phyloP scores from a whole-genome alignment of 2,329 filamentous ascomycete genomes.

The Aspergillus sojae region DNA sequence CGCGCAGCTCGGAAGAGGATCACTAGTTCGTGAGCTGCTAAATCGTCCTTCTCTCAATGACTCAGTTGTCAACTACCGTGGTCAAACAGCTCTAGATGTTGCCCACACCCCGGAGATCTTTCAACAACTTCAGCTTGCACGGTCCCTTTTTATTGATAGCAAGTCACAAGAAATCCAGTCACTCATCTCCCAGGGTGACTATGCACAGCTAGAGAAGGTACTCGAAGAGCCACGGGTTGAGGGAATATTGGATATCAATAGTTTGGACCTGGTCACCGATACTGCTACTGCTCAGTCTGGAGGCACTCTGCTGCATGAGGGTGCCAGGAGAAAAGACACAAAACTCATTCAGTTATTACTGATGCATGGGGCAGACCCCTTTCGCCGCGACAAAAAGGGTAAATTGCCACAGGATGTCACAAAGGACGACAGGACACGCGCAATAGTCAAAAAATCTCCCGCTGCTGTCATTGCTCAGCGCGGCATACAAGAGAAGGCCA shows the following conservation, averaged over 20 bases:
- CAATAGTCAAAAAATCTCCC: conserved; percentile 90
- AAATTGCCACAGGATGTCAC: conserved; percentile 96
- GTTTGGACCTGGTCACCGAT: conserved; percentile 83
- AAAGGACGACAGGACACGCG: conserved; percentile 85
- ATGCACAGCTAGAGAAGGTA: conserved; percentile 75
- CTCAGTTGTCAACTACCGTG: conserved; percentile 78
- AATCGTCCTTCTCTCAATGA: conserved; percentile 86
- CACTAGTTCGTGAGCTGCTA: conserved; percentile 80
- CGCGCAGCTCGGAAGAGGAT: conserved; percentile 75
- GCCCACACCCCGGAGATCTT: conserved; percentile 93
- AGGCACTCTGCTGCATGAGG: conserved; percentile 92
- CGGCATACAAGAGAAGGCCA: conserved; percentile 95
- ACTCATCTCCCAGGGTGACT: conserved; percentile 71
- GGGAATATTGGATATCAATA: conserved; percentile 88
- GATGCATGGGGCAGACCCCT: conserved; percentile 93
- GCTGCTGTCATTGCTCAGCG: conserved; percentile 92
- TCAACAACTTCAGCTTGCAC: conserved; percentile 86
- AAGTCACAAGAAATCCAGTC: conserved; percentile 84
- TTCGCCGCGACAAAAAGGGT: conserved; percentile 90
- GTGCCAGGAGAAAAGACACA: conserved; percentile 82
- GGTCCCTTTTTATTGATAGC: conserved; percentile 84
- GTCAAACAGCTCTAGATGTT: conserved; percentile 83
- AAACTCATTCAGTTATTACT: conserved; percentile 87
- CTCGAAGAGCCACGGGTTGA: conserved; percentile 84
- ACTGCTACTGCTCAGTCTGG: conserved; percentile 74